Conservation (phyloP, 345 rosid genomes). For the Microcos paniculata region DNA sequence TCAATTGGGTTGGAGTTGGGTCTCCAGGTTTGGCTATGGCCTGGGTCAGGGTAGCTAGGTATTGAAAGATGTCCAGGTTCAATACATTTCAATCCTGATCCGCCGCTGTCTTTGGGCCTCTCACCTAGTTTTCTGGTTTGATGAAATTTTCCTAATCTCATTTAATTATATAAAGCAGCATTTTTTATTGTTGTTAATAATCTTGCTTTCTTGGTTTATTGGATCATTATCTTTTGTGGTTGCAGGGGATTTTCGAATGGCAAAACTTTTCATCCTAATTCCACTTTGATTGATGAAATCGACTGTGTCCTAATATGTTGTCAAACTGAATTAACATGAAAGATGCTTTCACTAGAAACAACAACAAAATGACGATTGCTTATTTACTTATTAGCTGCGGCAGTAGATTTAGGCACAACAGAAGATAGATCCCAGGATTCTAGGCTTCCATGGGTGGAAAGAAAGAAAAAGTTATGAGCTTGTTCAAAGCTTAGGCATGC, state of each 20-base stretch:
- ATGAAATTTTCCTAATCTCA: too few relatives aligned
- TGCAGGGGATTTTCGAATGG: too few relatives aligned
- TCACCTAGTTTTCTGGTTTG: background rate
- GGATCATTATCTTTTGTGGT: too few relatives aligned
- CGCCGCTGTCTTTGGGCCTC: background rate
- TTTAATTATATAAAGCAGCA: too few relatives aligned
- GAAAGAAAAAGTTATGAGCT: background rate
- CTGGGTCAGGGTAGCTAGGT: background rate
- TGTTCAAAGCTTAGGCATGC: constrained; percentile 51
- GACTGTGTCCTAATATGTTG: too few relatives aligned
- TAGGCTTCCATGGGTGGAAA: background rate
- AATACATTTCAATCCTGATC: background rate
- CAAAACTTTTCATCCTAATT: too few relatives aligned
- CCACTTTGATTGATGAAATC: background rate
- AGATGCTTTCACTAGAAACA: background rate
- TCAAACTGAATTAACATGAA: background rate
- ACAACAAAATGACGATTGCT: background rate
- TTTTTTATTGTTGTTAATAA: too few relatives aligned
- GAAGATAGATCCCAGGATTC: background rate
- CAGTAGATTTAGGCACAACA: background rate
- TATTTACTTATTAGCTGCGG: background rate
- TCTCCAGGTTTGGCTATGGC: background rate
- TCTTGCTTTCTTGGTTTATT: too few relatives aligned
- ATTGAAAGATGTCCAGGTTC: background rate
- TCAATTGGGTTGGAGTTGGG: too few relatives aligned